A percentile compares a stretch with the other conserved stretches of the same genome.
Evolutionary conservation across 2,329 filamentous ascomycete genomes (phyloP).

Genomic region (Aspergillus clavatus): DNA sequence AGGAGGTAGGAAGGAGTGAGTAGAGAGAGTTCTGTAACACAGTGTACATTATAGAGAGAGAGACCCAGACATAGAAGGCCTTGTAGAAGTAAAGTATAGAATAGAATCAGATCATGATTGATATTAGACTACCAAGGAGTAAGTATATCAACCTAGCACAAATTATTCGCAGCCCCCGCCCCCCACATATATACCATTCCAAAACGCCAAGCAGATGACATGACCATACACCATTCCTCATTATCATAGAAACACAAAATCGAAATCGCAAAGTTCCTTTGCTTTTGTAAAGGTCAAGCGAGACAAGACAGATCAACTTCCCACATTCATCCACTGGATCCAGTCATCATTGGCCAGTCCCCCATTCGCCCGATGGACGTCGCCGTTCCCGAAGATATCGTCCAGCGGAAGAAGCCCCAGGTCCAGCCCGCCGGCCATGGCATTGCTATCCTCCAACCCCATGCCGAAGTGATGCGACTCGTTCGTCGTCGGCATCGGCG

Average conservation of each 20-base stretch:
- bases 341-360: constrained; percentile 33
- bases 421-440: constrained; percentile 31
- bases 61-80: too few relatives aligned
- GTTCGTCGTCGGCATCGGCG: constrained; percentile 17
- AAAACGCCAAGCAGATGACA: background rate
- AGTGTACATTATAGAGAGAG: background rate
- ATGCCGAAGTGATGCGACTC: constrained; percentile 23
- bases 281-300: too few relatives aligned
- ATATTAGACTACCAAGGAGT: background rate
- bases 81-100: background rate
- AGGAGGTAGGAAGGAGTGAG: constrained; percentile 6
- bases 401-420: constrained; percentile 33
- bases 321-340: constrained; percentile 38
- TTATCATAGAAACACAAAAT: background rate
- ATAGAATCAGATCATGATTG: background rate
- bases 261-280: too few relatives aligned
- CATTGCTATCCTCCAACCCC: constrained; percentile 22
- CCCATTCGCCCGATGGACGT: constrained; percentile 20
- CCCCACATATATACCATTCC: background rate
- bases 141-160: background rate
- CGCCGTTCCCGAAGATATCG: constrained; percentile 39
- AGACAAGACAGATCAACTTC: constrained; percentile 5
- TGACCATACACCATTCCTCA: background rate
- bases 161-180: too few relatives aligned
- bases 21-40: background rate